Base-by-base conservation (phyloP, 1,284 basidiomycete genomes). In the Heterobasidion occidentale region DNA sequence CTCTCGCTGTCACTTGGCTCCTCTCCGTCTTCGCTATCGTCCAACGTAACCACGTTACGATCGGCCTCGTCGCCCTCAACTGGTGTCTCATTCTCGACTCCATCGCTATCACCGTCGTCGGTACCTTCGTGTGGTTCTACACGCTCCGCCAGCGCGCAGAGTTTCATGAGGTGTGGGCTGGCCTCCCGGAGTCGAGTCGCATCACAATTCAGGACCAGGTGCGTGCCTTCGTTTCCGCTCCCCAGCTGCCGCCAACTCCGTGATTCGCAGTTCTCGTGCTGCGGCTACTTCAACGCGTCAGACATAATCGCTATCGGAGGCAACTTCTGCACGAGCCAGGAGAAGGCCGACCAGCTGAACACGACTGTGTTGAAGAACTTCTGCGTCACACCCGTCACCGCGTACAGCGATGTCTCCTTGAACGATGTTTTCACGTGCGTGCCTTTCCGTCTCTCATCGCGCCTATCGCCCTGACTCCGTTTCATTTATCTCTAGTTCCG, bases 381-480 rank as follows among this genome's bases (percentile, higher is more conserved):
- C 57, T 94, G 92, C 64, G 86, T 89, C 52, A 74, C 74, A 20
- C 79, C 80, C 27, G 75, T 91, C 57, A 87, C 85, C 5, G 62
- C 62, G 14, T 82, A 78, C 65, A 83, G 86, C 19, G 90, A 93
- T 65, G 74, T 69, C 62, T 86, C 80, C 27, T 73, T 94, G 61
- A 88, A 93, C 68, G 80, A 89, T 62, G 76, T 87, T 52, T 94
- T 94, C 74, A 88, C 89, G 83, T 90, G 70, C 57, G 86, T 79
- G 36, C 20, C 47, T 27, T 56, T 35, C 38, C 55, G 50, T 45
- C 58, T 70, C 68, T 62, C 48, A 27, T 3, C 33, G 27, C 50
- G 52, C 49, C 50, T 44, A 15, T 20, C 51, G 14, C 35, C 11
- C 36, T 44, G 27, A 14, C 33, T 50, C 36, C 7, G 27, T 6